Evolutionary conservation across 495 filamentous ascomycete genomes (phyloP), one percentile per base, ranked within the genome.

Genomic region (Neurospora hispaniola): DNA sequence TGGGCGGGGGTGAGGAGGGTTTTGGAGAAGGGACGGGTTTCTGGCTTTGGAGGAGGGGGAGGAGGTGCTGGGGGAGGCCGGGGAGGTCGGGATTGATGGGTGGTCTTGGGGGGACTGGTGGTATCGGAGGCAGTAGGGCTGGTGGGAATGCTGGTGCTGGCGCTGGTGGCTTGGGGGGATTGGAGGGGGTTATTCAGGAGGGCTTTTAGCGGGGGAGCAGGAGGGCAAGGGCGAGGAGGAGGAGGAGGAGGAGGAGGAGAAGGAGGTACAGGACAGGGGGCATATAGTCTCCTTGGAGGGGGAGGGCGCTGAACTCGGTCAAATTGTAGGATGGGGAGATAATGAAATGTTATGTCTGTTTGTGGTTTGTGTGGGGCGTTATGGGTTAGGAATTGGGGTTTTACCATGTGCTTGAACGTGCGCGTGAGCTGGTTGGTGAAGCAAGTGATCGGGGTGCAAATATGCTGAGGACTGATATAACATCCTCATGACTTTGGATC

Each of bases 1-100:
- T 98, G 93, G 89, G 95, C 96, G 2, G 88, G 87, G 18, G 80
- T 92, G 20, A 90, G 78, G 79, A 80, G 80, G 41, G 71, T 82
- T 40, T n/a, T 81, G 27, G 82, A 89, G 80, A 85, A 89, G 43
- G 91, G 90, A 83, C 85, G 78, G 72, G 74, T 59, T 27, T 0
- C 10, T 27, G 46, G 46, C 0, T 3, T 54, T 12, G 20, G 46
- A 54, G 20, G 46, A 54, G 48, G 54, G 5, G 39, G 39, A 39
- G 48, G 20, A 5, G 20, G 20, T 12, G 40, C 39, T 41, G 40
- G 9, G 40, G 23, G 74, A 46, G 12, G 38, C 8, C 38, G 5
- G 38, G 7, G 23, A 43, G 71, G 11, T 39, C 46, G 43, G 44
- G 23, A 42, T n/a, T 23, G 70, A 72, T n/a, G 14, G 42, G 69